These are phyloP conservation scores for Aspergillus texensis DNA, from an alignment of 2,329 filamentous ascomycete species.

Conservation along the genomic window DNA sequence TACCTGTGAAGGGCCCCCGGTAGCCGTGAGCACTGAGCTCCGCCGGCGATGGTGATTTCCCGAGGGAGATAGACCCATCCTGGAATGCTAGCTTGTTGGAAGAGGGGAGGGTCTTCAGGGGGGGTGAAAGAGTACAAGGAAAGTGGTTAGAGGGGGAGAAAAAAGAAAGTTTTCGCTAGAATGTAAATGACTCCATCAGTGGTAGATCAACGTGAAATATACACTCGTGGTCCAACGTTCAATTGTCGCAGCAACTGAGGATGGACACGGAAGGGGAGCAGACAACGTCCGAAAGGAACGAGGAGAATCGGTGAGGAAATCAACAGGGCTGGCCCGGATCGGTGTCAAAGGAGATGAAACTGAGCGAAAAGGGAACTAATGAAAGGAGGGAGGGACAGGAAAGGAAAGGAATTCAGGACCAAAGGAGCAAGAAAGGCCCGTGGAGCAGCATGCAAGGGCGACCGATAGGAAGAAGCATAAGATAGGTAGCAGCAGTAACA, in stretches of 20 bases:
- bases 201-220: slow-evolving; percentile 1
- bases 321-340: slow-evolving; percentile 5
- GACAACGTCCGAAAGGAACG: slow-evolving; percentile 6
- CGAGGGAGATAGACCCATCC: slow-evolving; percentile 38
- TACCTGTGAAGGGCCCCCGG: slow-evolving; percentile 55
- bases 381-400: slow-evolving; percentile 6
- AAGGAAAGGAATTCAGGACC: slow-evolving; percentile 11
- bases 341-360: slow-evolving; percentile 10
- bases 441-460: slow-evolving; percentile 7
- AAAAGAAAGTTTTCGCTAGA: slow-evolving; percentile 3
- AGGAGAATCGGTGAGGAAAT: slow-evolving; percentile 7
- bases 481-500: background rate
- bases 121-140: background rate
- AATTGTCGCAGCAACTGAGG: background rate
- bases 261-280: slow-evolving; percentile 3
- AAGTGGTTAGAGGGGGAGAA: background rate
- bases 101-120: slow-evolving; percentile 6
- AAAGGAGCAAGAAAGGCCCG: slow-evolving; percentile 11
- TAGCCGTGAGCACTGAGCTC: slow-evolving; percentile 39
- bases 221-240: background rate
- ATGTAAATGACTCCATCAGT: slow-evolving; percentile 10
- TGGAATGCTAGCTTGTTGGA: slow-evolving; percentile 14
- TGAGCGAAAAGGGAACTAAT: slow-evolving; percentile 7
- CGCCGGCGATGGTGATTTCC: slow-evolving; percentile 42
- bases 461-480: slow-evolving; percentile 6